These are phyloP conservation scores for Camellia lanceoleosa DNA, from an alignment of 148 eudicot genomes.

Conservation along the genomic window DNA sequence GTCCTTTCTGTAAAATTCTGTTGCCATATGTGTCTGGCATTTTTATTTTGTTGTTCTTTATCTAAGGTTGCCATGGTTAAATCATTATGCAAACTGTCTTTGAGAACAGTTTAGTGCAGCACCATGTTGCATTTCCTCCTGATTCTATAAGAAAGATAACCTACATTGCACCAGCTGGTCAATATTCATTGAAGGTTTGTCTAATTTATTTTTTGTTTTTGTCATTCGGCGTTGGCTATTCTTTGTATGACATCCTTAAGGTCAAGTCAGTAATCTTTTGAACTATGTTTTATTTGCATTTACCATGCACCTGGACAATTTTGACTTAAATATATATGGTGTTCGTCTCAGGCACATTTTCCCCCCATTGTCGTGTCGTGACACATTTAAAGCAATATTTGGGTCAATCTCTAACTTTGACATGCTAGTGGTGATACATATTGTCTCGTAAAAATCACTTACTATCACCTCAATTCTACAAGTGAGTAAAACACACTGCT, in stretches of 20 bases:
- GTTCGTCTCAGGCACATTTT: background rate
- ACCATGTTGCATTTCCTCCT: conserved; percentile 91
- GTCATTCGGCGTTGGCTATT: background rate
- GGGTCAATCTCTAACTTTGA: background rate
- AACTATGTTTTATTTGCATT: background rate
- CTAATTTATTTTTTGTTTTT: background rate
- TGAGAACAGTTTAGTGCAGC: conserved; percentile 87
- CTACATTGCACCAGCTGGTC: conserved; percentile 92
- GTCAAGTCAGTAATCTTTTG: background rate
- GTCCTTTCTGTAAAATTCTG: background rate
- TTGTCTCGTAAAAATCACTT: background rate
- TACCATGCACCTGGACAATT: background rate
- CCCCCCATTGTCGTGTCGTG: background rate
- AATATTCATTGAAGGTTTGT: conserved; percentile 80
- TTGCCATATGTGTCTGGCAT: background rate
- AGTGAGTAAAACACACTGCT: background rate
- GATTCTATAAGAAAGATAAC: conserved; percentile 95
- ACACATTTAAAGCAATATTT: background rate
- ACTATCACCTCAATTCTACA: background rate
- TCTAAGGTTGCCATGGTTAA: conserved; percentile 16
- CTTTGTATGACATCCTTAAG: background rate
- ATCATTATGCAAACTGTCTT: conserved; percentile 56
- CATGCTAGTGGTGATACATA: background rate
- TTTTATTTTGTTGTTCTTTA: conserved; percentile 13
- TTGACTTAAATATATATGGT: background rate